A percentile compares a stretch with the other conserved stretches of the same genome.
Conservation (phyloP, 176 grass and related monocot genomes). For the Oryza meridionalis region DNA sequence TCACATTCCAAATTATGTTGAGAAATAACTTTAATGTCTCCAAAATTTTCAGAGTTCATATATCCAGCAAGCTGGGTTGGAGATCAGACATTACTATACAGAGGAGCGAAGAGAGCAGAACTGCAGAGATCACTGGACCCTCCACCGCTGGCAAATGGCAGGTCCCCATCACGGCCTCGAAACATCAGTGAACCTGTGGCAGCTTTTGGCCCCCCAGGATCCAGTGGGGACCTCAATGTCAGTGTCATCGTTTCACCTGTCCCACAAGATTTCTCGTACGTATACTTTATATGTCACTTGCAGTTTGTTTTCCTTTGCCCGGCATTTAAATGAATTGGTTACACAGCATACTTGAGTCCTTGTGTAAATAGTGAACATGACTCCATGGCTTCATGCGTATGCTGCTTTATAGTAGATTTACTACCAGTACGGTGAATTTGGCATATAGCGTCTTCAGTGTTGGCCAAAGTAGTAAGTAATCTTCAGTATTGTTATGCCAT, state of each 20-base stretch:
- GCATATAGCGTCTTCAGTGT: background rate
- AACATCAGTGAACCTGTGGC: constrained; percentile 67
- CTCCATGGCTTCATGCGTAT: background rate
- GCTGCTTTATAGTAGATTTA: background rate
- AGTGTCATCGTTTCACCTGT: constrained; percentile 86
- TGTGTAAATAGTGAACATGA: background rate
- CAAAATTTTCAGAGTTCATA: constrained; percentile 67
- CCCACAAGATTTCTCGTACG: constrained; percentile 77
- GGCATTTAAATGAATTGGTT: background rate
- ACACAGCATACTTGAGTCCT: background rate
- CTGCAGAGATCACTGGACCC: constrained; percentile 75
- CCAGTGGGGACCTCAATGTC: constrained; percentile 86
- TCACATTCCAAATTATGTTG: background rate
- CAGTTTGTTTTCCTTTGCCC: background rate
- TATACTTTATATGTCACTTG: background rate
- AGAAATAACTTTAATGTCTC: background rate
- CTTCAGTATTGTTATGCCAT: background rate
- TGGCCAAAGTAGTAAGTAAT: background rate
- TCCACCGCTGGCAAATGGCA: constrained; percentile 46
- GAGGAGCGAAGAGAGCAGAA: constrained; percentile 66
- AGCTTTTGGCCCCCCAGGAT: constrained; percentile 86
- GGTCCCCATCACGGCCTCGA: constrained; percentile 13
- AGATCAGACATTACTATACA: constrained; percentile 82
- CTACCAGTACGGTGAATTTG: background rate
- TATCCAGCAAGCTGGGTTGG: constrained; percentile 96